Evolutionary conservation across 345 rosid genomes (phyloP), one percentile per base, ranked within the genome.

Genomic region (Hibiscus mutabilis): DNA sequence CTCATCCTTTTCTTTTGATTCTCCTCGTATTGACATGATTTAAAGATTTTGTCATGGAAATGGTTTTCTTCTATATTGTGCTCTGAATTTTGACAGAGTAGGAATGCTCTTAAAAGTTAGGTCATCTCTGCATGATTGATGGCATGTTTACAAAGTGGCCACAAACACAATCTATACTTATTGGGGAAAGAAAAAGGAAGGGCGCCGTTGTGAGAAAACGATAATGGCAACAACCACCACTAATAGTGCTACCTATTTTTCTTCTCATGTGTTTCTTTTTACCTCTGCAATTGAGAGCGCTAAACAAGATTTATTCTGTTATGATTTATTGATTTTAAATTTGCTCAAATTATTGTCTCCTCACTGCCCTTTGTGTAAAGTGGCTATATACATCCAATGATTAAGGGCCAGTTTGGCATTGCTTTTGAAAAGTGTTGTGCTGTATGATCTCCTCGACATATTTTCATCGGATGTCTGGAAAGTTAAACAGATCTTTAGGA

Each of bases 401-500:
- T 16, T 67, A 49, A 21, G 44, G 27, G 57, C 35, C 35, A 0
- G 35, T 33, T 33, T 33, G 35, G 5, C 7, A 33, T 29, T 29
- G 33, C 35, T 33, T 33, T 33, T 33, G 35, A 4, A 33, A 33
- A 33, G 6, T 33, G 35, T 37, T 37, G 42, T 7, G 8, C 29
- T 1, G 21, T 25, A 47, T 8, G 25, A 10, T 24, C 42, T 49
- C 24, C 58, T 21, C 27, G 49, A 21, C 37, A 46, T 46, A 15
- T 66, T 46, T 66, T 8, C 3, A 47, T 46, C 47, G 22, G 57
- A 66, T 47, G 57, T 66, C 70, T 66, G 42, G 18, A 25, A 66
- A 44, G 37, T 44, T 44, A 44, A 40, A 44, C 19, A 24, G 51
- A 44, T 15, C 6, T 27, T 15, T 47, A 15, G n/a, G 18, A 7